Percentiles rank a stretch among this genome's conserved stretches.
Evolutionary conservation across 176 grass and related monocot genomes (phyloP).

Genomic region (Elymus sibiricus): DNA sequence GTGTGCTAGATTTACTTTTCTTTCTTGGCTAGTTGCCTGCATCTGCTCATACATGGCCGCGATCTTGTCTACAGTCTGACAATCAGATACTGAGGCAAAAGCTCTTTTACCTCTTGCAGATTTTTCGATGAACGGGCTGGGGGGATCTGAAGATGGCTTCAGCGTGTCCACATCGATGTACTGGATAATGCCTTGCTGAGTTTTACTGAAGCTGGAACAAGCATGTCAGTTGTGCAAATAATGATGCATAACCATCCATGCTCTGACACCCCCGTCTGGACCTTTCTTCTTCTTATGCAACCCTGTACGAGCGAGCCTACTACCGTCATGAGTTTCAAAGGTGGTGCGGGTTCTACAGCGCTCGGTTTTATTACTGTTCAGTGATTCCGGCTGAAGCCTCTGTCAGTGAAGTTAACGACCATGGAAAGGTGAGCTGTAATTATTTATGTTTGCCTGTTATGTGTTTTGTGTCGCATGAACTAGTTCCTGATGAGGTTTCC

Average conservation of each 20-base stretch:
- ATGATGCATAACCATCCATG: conserved; percentile 45
- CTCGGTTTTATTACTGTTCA: conserved; percentile 31
- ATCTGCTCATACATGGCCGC: background rate
- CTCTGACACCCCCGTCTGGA: conserved; percentile 25
- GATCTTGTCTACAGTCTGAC: background rate
- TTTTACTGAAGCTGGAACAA: conserved; percentile 32
- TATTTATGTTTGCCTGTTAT: background rate
- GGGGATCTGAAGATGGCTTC: conserved; percentile 39
- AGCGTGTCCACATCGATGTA: background rate
- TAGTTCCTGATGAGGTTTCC: background rate
- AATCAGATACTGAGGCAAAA: background rate
- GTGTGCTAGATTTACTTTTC: background rate
- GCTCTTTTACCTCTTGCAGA: conserved; percentile 18
- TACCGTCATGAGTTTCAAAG: conserved; percentile 24
- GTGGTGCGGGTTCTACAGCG: background rate
- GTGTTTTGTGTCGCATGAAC: background rate
- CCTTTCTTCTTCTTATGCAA: conserved; percentile 50
- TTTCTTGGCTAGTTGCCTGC: background rate
- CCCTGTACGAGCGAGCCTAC: conserved; percentile 1
- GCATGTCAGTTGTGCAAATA: conserved; percentile 44
- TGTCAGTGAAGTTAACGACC: conserved; percentile 13
- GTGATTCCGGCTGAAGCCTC: conserved; percentile 28
- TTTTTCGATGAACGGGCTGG: conserved; percentile 36
- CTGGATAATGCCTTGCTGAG: conserved; percentile 8
- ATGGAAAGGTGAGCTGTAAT: conserved; percentile 49